Evolutionary conservation across 768 basidiomycete genomes (phyloP), one percentile per base, ranked within the genome.

Genomic region (Sarcomyxa edulis): DNA sequence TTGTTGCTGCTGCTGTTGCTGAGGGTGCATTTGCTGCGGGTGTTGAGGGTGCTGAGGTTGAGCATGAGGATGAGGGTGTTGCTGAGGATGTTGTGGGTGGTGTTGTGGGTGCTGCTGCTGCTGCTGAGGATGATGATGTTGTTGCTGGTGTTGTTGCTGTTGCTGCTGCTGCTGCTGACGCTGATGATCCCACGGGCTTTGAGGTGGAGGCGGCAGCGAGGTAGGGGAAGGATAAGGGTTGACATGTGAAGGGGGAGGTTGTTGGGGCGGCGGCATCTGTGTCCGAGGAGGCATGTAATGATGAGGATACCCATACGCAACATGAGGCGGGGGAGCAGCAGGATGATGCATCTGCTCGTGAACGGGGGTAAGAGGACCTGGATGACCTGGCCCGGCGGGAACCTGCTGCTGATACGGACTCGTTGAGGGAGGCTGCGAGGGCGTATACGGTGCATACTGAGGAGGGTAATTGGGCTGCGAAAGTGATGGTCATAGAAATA

Each of bases 211-310:
- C 5, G 66, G 59, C 15, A 64, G 54, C 10, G 65, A 1, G 69
- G 58, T 62, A 37, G 66, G 62, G 30, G 69, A 62, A n/a, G 70
- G 70, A 42, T 72, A 72, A 7, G 71, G 63, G 42, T 68, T 68
- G 19, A 56, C 53, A 45, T 68, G 65, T 15, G 64, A 56, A 12
- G 62, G 59, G 10, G 58, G 54, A 23, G 58, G 59, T 36, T 62
- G 59, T 26, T 56, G 46, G 20, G 33, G 40, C 27, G 37, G 48
- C 16, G 33, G 27, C 44, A 23, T 44, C 8, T 45, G 55, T 15
- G 57, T 51, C 12, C 50, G 55, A 5, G 56, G 47, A 31, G 56
- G 58, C 40, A 66, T 56, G 36, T 62, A 60, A 30, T 40, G 47
- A 21, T 47, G 45, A 24, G 47, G 60, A 40, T 60, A 58, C 19